These are phyloP conservation scores for Litsea cubeba DNA, from an alignment of 164 flowering plant species.

Conservation along the genomic window DNA sequence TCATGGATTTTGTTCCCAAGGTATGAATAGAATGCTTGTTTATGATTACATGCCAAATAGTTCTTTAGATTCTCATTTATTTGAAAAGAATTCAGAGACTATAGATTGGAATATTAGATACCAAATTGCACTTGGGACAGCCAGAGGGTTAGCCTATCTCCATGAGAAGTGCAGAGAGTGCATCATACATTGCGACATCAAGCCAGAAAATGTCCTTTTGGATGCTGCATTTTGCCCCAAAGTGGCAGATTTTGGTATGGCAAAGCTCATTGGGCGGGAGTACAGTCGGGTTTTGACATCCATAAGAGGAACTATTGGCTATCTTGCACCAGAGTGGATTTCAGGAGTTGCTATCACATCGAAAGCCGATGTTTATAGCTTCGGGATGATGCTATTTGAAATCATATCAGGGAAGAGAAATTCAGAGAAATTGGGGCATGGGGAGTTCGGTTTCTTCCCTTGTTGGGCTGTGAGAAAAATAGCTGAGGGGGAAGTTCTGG, in stretches of 20 bases:
- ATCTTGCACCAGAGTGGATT: conserved; percentile 42
- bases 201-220: conserved; percentile 35
- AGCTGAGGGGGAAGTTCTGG: conserved; percentile 10
- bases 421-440: conserved; percentile 13
- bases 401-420: conserved; percentile 33
- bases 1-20: conserved; percentile 50
- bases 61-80: conserved; percentile 36
- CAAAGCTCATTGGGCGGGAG: conserved; percentile 31
- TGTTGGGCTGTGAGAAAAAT: conserved; percentile 24
- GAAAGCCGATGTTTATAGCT: conserved; percentile 39
- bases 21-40: conserved; percentile 36
- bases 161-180: conserved; percentile 37
- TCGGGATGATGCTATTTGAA: conserved; percentile 36
- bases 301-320: conserved; percentile 37
- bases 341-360: conserved; percentile 32
- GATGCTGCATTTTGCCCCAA: conserved; percentile 30
- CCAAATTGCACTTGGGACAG: conserved; percentile 29
- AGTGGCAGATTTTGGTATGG: conserved; percentile 37
- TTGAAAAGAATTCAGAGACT: conserved; percentile 5
- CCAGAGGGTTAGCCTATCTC: conserved; percentile 30
- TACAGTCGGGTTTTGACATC: conserved; percentile 35
- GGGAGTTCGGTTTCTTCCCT: conserved; percentile 20
- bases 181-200: conserved; percentile 37
- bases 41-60: conserved; percentile 56
- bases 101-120: conserved; percentile 31